Evolutionary conservation across 106 monocot genomes (phyloP).

Genomic region (Iris macrosiphon): DNA sequence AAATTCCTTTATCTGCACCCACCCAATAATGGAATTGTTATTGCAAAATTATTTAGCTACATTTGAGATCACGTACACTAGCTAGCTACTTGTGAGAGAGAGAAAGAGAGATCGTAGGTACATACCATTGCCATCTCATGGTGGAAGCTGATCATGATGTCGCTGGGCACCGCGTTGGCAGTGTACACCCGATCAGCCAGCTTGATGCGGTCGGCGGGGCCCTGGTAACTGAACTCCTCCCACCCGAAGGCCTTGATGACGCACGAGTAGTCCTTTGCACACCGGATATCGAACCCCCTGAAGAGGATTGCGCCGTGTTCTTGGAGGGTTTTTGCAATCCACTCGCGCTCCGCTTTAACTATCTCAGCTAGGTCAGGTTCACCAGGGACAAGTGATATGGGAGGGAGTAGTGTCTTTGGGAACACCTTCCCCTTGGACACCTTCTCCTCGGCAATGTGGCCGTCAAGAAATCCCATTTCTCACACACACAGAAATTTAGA

Average conservation of each 20-base stretch:
- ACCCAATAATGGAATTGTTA: too few species aligned
- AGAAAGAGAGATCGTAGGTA: too few species aligned
- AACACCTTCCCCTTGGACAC: conserved; percentile 18
- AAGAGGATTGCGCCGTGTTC: conserved; percentile 25
- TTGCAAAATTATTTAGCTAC: too few species aligned
- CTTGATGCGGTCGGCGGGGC: conserved; percentile 13
- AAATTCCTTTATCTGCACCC: conserved; percentile 1
- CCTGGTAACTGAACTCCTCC: conserved; percentile 21
- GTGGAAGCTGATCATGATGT: conserved; percentile 24
- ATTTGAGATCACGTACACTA: too few species aligned
- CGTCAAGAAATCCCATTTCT: conserved; percentile 17
- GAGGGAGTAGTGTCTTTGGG: conserved; percentile 21
- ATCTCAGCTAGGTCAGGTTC: neutral
- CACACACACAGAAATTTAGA: too few species aligned
- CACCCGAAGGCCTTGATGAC: conserved; percentile 23
- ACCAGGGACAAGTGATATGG: neutral
- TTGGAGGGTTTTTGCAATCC: neutral
- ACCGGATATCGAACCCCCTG: conserved; percentile 17
- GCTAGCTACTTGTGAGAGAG: too few species aligned
- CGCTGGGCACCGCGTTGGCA: conserved; percentile 11
- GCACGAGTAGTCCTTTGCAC: conserved; percentile 11
- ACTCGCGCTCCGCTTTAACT: neutral
- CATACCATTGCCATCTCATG: conserved; percentile 35
- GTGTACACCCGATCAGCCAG: conserved; percentile 18
- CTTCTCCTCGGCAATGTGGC: conserved; percentile 14